Evolutionary conservation across 768 basidiomycete species (phyloP).

Genomic region (Sporobolomyces roseus): DNA sequence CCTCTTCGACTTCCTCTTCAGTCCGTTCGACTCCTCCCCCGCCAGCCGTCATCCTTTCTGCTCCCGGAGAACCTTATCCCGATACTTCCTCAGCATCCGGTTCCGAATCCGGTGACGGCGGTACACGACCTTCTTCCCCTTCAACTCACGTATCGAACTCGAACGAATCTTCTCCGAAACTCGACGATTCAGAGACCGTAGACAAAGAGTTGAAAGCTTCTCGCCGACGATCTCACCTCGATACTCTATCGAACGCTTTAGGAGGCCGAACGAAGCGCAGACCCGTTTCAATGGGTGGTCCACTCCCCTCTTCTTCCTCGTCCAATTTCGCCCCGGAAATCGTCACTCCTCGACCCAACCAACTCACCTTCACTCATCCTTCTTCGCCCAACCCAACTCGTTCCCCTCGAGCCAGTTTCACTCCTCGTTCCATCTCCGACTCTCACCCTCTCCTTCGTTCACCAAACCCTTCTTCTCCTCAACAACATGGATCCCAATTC

Average conservation of each 20-base stretch:
- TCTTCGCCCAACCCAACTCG: background rate
- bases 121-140: conserved; percentile 27
- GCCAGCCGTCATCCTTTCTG: conserved; percentile 33
- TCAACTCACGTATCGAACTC: background rate
- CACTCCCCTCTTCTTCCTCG: background rate
- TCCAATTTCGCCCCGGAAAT: background rate
- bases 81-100: conserved; percentile 25
- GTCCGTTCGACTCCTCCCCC: conserved; percentile 14
- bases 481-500: background rate
- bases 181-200: too few species aligned
- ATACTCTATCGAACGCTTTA: conserved; percentile 11
- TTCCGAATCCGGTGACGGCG: conserved; percentile 24
- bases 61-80: conserved; percentile 36
- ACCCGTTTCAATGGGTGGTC: conserved; percentile 13
- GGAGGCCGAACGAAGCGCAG: conserved; percentile 1
- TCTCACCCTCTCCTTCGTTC: background rate
- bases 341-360: conserved; percentile 3
- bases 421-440: background rate
- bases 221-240: conserved; percentile 20
- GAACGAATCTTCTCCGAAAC: too few species aligned
- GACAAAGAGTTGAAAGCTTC: conserved; percentile 9
- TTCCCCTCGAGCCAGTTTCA: background rate
- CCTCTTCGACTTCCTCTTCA: background rate
- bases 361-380: background rate
- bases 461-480: too few species aligned